Evolutionary conservation across 768 basidiomycete species (phyloP).

Genomic region (Heimioporus sp.): DNA sequence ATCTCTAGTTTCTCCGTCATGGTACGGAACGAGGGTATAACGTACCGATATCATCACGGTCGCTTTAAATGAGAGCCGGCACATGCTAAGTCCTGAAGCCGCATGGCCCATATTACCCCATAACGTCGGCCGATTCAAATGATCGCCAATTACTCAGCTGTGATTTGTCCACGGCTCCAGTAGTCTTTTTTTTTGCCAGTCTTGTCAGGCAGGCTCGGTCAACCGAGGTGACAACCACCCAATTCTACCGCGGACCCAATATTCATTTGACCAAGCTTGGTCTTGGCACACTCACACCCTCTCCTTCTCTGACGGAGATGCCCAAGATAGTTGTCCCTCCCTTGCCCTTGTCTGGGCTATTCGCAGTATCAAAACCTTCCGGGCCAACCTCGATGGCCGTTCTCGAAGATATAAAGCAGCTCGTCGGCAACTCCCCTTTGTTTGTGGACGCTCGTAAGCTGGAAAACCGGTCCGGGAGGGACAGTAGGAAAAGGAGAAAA

Average conservation of each 20-base stretch:
- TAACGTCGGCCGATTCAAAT: no score
- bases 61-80: no score
- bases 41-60: no score
- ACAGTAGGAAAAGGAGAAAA: constrained; percentile 37
- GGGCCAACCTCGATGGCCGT: constrained; percentile 92
- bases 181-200: no score
- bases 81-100: no score
- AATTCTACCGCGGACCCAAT: no score
- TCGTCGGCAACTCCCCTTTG: constrained; percentile 73
- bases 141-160: not conserved
- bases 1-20: constrained; percentile 7
- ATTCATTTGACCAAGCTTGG: not conserved
- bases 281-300: not conserved
- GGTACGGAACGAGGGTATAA: not conserved
- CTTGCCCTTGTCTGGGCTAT: constrained; percentile 75
- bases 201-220: no score
- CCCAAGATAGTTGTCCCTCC: constrained; percentile 56
- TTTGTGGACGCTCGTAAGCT: constrained; percentile 64
- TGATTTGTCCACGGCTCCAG: not conserved
- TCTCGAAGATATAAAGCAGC: constrained; percentile 78
- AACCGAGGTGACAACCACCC: no score
- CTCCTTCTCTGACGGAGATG: constrained; percentile 41
- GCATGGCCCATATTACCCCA: no score
- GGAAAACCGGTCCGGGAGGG: constrained; percentile 48
- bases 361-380: constrained; percentile 88